Evolutionary conservation across 2,329 filamentous ascomycete species (phyloP), one percentile per base, ranked within the genome.

Genomic region (Beauveria pseudobassiana): DNA sequence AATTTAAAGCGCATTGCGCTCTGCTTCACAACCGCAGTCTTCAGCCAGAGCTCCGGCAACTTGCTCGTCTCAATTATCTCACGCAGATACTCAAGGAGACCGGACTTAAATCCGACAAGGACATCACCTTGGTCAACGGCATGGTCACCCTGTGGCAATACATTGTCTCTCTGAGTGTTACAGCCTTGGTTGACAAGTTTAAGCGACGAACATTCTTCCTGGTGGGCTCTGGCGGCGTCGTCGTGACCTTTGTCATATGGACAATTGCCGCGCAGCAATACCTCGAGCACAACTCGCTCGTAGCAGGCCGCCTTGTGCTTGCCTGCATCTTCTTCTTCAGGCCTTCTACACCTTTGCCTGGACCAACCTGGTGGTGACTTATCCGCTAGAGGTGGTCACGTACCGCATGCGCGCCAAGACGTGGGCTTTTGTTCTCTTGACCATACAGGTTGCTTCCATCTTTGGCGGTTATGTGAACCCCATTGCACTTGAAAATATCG

Each of bases 251-350:
- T 56, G 69, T 76, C 58, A 69, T 69, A 20, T 77, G 76, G 75
- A 78, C 76, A 0, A 71, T 71, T 6, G 70, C 74, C 0, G 74
- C 75, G 0, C 72, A 76, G 61, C 69, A 73, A 38, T 77, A 75
- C 45, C 69, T 74, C 0, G 72, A 75, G 38, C 62, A 64, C 4
- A 66, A 66, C 3, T 74, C 70, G 3, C 22, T 74, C 0, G 67
- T 68, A 0, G 73, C 68, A 0, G 74, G 74, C 0, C 70, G 72
- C 1, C 65, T 75, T 0, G 76, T 77, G 0, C 64, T 78, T 3
- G 74, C 73, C 0, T 77, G 74, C 60, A 76, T 78, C 61, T 78
- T 78, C 63, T 57, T 77, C 40, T 78, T 76, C 72, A 76, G 28
- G 71, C 68, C 0, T 76, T 77, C 42, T 78, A 78, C 58, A 76